A percentile compares a stretch with the other conserved stretches of the same genome.
Conservation (phyloP, 2,329 filamentous ascomycete genomes). For the Stemphylium lycopersici region DNA sequence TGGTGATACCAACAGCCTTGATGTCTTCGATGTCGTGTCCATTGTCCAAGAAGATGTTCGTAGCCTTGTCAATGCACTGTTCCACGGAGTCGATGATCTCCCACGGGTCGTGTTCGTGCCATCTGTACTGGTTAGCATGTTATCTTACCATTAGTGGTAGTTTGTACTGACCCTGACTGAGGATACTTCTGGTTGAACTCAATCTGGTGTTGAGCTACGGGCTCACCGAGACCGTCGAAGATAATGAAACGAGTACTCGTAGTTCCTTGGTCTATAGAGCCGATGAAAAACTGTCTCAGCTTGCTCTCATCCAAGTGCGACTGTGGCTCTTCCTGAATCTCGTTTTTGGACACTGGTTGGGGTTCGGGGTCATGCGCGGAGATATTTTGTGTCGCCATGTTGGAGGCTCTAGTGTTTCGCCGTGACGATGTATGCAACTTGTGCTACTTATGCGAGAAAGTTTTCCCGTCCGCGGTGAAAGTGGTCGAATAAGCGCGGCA, state of each 20-base stretch:
- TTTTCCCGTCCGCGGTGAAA: conserved; percentile 23
- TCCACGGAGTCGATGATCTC: conserved; percentile 78
- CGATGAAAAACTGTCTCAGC: conserved; percentile 70
- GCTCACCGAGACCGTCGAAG: conserved; percentile 79
- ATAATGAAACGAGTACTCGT: conserved; percentile 90
- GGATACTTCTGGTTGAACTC: conserved; percentile 87
- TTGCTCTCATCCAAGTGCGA: conserved; percentile 42
- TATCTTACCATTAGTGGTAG: neutral
- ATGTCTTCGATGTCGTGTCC: conserved; percentile 73
- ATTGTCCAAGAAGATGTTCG: conserved; percentile 71
- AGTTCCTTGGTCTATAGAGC: conserved; percentile 89
- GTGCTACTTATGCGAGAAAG: conserved; percentile 14
- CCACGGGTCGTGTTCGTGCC: conserved; percentile 86
- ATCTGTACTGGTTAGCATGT: conserved; percentile 58
- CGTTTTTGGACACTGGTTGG: conserved; percentile 44
- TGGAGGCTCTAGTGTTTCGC: conserved; percentile 1
- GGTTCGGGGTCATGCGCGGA: conserved; percentile 34
- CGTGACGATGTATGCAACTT: neutral
- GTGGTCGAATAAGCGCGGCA: conserved; percentile 18
- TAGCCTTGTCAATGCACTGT: conserved; percentile 78
- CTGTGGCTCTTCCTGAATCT: conserved; percentile 26
- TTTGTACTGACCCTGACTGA: conserved; percentile 73
- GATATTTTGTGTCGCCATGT: conserved; percentile 38
- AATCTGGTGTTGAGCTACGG: conserved; percentile 82
- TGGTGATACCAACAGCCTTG: conserved; percentile 82